Conservation (phyloP, 352 stramenopile genomes). For the Globisporangium uncinulatum region DNA sequence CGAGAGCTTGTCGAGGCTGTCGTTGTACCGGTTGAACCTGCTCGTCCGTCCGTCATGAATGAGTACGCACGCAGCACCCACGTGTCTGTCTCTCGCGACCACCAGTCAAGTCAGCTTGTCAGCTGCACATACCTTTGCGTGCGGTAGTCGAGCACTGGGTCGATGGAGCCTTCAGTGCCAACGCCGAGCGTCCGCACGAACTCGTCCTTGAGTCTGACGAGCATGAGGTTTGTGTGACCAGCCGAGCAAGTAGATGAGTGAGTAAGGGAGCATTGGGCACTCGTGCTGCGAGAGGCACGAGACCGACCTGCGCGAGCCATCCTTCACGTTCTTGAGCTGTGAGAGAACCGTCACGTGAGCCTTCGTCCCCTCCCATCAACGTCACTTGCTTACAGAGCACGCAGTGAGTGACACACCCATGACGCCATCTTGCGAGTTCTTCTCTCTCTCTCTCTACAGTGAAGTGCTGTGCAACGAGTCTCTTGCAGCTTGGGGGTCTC, state of each 20-base stretch:
- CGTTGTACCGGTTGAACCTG: conserved; percentile 58
- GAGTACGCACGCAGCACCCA: background rate
- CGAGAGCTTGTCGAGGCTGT: conserved; percentile 48
- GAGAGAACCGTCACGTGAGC: background rate
- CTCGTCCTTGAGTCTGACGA: conserved; percentile 63
- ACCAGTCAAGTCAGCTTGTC: background rate
- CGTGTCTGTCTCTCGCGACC: background rate
- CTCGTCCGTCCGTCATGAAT: background rate
- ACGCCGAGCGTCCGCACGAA: conserved; percentile 53
- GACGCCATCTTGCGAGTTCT: background rate
- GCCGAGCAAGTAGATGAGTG: background rate
- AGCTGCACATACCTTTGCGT: conserved; percentile 35
- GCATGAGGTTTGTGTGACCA: background rate
- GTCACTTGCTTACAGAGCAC: background rate
- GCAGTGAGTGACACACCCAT: background rate
- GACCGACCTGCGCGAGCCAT: conserved; percentile 56
- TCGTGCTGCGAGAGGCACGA: background rate
- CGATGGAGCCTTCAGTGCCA: conserved; percentile 41
- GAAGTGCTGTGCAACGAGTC: background rate
- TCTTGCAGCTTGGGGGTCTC: background rate
- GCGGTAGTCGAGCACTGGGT: conserved; percentile 61
- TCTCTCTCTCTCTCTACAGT: background rate
- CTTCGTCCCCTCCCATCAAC: conserved; percentile 3
- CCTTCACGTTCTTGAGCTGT: conserved; percentile 74
- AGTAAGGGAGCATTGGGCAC: background rate